Evolutionary conservation across 2,329 filamentous ascomycete species (phyloP), one percentile per base, ranked within the genome.

Genomic region (Ilyonectria sp.): DNA sequence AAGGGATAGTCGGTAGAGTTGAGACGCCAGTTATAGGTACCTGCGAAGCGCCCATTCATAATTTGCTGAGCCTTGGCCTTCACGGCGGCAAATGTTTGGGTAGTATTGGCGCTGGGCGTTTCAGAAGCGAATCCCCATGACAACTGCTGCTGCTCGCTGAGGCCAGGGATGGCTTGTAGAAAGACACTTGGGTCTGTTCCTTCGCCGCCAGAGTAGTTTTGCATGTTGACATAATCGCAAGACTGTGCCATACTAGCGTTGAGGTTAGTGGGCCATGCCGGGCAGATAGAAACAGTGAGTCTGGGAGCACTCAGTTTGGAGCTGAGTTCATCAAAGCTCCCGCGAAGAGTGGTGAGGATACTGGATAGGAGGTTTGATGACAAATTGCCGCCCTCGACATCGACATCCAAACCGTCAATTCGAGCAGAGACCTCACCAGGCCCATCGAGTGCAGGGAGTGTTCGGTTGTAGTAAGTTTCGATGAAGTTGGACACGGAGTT

Each of bases 211-310:
- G 26, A 37, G 52, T 63, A 63, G 60, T 63, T 63, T 26, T 63
- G 60, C 60, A 63, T 63, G 29, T 63, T 63, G 60, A 63, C 19
- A 7, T 63, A 63, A 17, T 63, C 60, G 21, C 60, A 63, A 7
- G 50, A 56, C 43, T 50, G 21, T 1, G 60, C 43, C 9, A 63
- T n/a, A 13, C 31, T 56, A 2, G 4, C 15, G n/a, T 63, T 19
- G 4, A 63, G 43, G n/a, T 15, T 15, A 4, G 15, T 10, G 4
- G 43, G 4, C 60, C 60, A 63, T 11, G 50, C 60, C 8, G 60
- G 60, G 3, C 40, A 47, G 9, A 63, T 63, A 6, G 60, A 63
- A 10, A 63, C 52, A 1, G 52, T 29, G 9, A 63, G 40, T 6
- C 17, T 49, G 17, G 23, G 23, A 23, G 31, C 43, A 2, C 31